Evolutionary conservation across 352 stramenopile species (phyloP).

Genomic region (Phytophthora sp.): DNA sequence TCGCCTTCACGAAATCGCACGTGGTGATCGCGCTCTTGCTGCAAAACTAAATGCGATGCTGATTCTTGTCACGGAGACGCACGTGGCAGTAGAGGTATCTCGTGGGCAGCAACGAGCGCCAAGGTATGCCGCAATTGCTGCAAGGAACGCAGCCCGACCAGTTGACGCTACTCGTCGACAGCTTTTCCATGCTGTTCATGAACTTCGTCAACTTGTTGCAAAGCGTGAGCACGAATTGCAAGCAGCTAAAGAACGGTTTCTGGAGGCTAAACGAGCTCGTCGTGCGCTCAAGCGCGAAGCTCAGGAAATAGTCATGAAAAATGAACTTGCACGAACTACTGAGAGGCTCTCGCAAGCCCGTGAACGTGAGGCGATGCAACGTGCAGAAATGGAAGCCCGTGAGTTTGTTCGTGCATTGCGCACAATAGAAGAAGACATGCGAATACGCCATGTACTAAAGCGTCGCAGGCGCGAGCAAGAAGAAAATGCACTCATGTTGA

Average conservation of each 20-base stretch:
- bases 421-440: constrained; percentile 39
- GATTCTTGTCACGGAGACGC: constrained; percentile 60
- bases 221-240: constrained; percentile 37
- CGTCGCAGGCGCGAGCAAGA: constrained; percentile 42
- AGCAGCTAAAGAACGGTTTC: constrained; percentile 36
- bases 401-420: constrained; percentile 51
- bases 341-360: constrained; percentile 41
- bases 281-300: constrained; percentile 17
- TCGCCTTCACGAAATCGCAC: constrained; percentile 56
- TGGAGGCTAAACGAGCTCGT: constrained; percentile 25
- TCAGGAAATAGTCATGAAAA: constrained; percentile 20
- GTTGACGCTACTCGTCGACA: constrained; percentile 50
- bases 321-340: constrained; percentile 26
- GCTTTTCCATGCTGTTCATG: constrained; percentile 57
- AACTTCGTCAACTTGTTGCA: constrained; percentile 37
- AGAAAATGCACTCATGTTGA: constrained; percentile 55
- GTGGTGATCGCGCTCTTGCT: constrained; percentile 35
- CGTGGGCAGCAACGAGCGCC: constrained; percentile 24
- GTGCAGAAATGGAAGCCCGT: constrained; percentile 50
- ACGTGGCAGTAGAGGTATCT: constrained; percentile 41
- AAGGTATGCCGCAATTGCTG: constrained; percentile 41
- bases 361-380: constrained; percentile 45
- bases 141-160: constrained; percentile 30
- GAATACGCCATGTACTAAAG: constrained; percentile 38
- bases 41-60: constrained; percentile 55